phyloP scores from a whole-genome alignment of 1,284 basidiomycete species.

The Heterobasidion occidentale region DNA sequence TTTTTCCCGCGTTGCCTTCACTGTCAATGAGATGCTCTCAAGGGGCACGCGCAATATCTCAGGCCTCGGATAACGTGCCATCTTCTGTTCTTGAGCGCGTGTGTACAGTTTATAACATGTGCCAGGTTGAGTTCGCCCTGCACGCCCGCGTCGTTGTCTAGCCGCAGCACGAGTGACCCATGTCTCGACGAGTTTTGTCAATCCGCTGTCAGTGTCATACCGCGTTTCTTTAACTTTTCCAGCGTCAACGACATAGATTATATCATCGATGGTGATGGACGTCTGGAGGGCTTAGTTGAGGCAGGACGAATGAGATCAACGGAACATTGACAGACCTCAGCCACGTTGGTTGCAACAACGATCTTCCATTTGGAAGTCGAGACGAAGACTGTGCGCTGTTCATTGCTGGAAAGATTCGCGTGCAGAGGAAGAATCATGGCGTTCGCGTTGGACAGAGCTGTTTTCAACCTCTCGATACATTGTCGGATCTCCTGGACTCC shows the following conservation, averaged over 20 bases:
- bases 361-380: slow-evolving; percentile 72
- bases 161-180: slow-evolving; percentile 81
- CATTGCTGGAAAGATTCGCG: slow-evolving; percentile 81
- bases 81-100: slow-evolving; percentile 60
- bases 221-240: slow-evolving; percentile 89
- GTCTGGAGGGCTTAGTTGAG: slow-evolving; percentile 45
- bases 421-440: slow-evolving; percentile 79
- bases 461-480: slow-evolving; percentile 64
- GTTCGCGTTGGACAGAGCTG: slow-evolving; percentile 24
- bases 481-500: slow-evolving; percentile 86
- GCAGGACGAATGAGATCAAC: not conserved
- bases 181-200: slow-evolving; percentile 73
- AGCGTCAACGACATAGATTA: slow-evolving; percentile 79
- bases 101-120: slow-evolving; percentile 84
- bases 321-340: slow-evolving; percentile 42
- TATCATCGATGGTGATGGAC: slow-evolving; percentile 90
- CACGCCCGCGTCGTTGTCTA: slow-evolving; percentile 81
- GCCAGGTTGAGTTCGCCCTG: slow-evolving; percentile 83
- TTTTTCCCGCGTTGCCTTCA: slow-evolving; percentile 76
- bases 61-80: slow-evolving; percentile 73
- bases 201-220: slow-evolving; percentile 70
- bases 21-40: slow-evolving; percentile 76
- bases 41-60: slow-evolving; percentile 90
- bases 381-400: slow-evolving; percentile 78
- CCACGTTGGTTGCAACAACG: slow-evolving; percentile 87